Evolutionary conservation across 2,329 filamentous ascomycete species (phyloP).

Genomic region (Colletotrichum sp.): DNA sequence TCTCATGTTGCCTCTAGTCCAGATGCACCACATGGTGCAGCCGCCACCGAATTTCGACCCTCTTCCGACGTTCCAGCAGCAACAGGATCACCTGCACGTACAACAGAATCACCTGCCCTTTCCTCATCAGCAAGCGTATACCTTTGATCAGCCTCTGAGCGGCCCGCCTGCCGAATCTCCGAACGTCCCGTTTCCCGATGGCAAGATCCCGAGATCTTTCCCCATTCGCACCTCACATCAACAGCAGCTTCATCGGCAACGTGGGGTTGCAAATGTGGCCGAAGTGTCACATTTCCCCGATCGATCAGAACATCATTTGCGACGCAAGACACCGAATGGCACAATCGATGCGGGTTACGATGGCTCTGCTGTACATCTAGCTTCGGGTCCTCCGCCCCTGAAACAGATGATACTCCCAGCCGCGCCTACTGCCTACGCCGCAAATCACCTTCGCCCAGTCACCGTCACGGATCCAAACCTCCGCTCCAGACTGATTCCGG

Average conservation of each 20-base stretch:
- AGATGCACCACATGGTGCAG: slow-evolving; percentile 58
- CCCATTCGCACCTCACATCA: slow-evolving; percentile 41
- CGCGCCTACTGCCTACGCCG: slow-evolving; percentile 21
- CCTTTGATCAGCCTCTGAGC: slow-evolving; percentile 24
- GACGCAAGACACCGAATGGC: slow-evolving; percentile 93
- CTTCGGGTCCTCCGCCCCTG: slow-evolving; percentile 74
- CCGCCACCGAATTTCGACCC: slow-evolving; percentile 44
- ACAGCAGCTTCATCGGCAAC: slow-evolving; percentile 29
- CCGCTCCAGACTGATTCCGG: neutral
- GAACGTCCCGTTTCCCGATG: slow-evolving; percentile 5
- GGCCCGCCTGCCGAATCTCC: slow-evolving; percentile 9
- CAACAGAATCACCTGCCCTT: slow-evolving; percentile 26
- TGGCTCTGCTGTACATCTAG: slow-evolving; percentile 76
- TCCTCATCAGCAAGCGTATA: slow-evolving; percentile 21
- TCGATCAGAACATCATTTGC: slow-evolving; percentile 74
- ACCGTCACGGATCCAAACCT: neutral
- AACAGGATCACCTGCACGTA: slow-evolving; percentile 29
- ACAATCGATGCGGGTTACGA: slow-evolving; percentile 92
- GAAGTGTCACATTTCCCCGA: slow-evolving; percentile 27
- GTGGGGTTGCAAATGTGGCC: neutral
- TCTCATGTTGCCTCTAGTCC: slow-evolving; percentile 56
- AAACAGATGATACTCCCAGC: slow-evolving; percentile 84
- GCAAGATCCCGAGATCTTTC: slow-evolving; percentile 34
- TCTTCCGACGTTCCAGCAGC: slow-evolving; percentile 29
- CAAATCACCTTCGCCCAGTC: slow-evolving; percentile 20